Conservation (phyloP, 805 yeast species). For the Pichia manshurica region DNA sequence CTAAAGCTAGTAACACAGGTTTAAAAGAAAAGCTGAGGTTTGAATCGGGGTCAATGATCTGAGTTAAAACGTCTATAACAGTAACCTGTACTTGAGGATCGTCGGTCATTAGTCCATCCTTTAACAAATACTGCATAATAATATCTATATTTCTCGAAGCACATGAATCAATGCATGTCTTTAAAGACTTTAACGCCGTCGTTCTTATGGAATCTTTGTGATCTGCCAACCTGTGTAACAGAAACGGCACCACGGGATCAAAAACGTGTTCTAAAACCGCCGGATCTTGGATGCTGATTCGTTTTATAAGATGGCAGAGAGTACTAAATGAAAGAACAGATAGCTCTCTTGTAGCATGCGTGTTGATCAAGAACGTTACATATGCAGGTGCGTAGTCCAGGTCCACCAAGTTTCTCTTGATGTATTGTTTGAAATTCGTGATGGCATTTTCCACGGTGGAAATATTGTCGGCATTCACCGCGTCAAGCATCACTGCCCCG, state of each 20-base stretch:
- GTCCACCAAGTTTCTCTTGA: conserved; percentile 51
- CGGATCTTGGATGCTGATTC: conserved; percentile 54
- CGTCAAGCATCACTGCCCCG: conserved; percentile 24
- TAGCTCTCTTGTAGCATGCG: conserved; percentile 35
- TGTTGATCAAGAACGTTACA: conserved; percentile 44
- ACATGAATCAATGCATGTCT: conserved; percentile 50
- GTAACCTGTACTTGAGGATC: conserved; percentile 40
- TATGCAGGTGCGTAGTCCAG: conserved; percentile 44
- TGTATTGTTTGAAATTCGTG: conserved; percentile 42
- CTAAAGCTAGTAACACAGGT: conserved; percentile 24
- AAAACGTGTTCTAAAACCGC: conserved; percentile 37
- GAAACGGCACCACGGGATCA: conserved; percentile 43
- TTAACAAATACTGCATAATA: conserved; percentile 36
- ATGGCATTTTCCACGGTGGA: conserved; percentile 22
- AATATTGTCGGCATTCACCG: conserved; percentile 21
- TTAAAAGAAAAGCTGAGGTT: conserved; percentile 30
- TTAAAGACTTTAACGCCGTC: conserved; percentile 47
- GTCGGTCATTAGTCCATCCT: conserved; percentile 38
- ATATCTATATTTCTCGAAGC: conserved; percentile 25
- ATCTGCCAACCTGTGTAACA: conserved; percentile 44
- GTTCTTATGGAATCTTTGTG: conserved; percentile 31
- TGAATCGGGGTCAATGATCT: conserved; percentile 34
- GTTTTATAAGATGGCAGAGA: conserved; percentile 49
- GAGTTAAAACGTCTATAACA: conserved; percentile 39
- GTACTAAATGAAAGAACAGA: conserved; percentile 45